Conservation (phyloP, 2,329 filamentous ascomycete genomes). For the Huntiella moniliformis region DNA sequence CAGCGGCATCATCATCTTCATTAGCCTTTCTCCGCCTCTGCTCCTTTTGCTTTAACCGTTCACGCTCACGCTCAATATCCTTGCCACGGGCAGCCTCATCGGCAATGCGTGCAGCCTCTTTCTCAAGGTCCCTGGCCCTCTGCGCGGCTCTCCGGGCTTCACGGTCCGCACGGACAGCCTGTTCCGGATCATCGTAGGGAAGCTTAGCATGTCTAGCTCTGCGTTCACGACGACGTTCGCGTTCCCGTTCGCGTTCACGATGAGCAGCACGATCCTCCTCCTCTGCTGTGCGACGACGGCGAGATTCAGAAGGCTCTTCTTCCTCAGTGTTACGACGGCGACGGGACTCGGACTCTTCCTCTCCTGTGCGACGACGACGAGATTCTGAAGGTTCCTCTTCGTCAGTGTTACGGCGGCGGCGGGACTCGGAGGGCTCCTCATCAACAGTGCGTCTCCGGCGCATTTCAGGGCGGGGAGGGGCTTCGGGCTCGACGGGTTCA, state of each 20-base stretch:
- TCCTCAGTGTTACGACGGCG: conserved; percentile 3
- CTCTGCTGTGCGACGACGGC: neutral
- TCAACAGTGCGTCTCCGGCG: conserved; percentile 2
- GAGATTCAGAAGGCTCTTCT: neutral
- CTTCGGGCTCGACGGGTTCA: neutral
- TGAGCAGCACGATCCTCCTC: conserved; percentile 1
- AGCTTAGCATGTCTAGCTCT: conserved; percentile 29
- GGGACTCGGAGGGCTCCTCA: neutral
- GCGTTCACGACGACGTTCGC: conserved; percentile 28
- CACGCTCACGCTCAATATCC: conserved; percentile 25
- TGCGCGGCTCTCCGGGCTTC: conserved; percentile 46
- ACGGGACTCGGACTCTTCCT: conserved; percentile 1
- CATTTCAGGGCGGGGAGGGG: neutral
- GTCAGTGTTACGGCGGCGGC: conserved; percentile 2
- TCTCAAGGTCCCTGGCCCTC: conserved; percentile 36
- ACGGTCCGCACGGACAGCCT: conserved; percentile 30
- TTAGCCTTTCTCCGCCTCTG: neutral
- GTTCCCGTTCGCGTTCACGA: conserved; percentile 21
- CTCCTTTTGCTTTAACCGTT: neutral
- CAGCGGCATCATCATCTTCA: neutral
- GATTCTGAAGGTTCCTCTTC: neutral
- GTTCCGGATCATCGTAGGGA: conserved; percentile 18
- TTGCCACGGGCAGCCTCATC: conserved; percentile 39
- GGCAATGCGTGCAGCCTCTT: conserved; percentile 29
- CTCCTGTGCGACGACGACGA: conserved; percentile 1